Conservation (phyloP, 2,329 filamentous ascomycete species). For the Aspergillus hortae region DNA sequence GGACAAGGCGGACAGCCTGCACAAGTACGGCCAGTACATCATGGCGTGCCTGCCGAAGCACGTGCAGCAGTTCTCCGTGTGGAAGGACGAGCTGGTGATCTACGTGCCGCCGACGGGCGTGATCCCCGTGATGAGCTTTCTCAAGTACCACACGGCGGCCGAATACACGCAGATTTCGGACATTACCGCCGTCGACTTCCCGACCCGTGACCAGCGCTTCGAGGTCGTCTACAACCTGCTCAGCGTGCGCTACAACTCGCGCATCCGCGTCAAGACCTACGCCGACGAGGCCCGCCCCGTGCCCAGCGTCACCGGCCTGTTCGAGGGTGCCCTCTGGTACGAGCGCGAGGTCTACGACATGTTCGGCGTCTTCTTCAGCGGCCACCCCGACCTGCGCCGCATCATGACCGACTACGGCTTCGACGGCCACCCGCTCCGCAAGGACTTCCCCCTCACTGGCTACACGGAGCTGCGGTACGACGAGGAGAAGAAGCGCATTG, state of each 20-base stretch:
- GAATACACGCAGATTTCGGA: conserved; percentile 93
- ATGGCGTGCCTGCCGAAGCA: conserved; percentile 97
- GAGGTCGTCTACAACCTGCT: conserved; percentile 98
- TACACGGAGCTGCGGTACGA: conserved; percentile 98
- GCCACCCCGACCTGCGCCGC: conserved; percentile 89
- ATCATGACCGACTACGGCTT: conserved; percentile 99
- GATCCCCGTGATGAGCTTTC: conserved; percentile 86
- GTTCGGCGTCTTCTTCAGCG: conserved; percentile 94
- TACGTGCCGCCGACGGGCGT: conserved; percentile 86
- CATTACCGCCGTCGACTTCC: conserved; percentile 93
- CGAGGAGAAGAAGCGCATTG: conserved; percentile 99
- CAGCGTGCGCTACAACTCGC: conserved; percentile 91
- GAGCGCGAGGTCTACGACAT: conserved; percentile 97
- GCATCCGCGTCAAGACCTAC: conserved; percentile 97
- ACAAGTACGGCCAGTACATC: conserved; percentile 93
- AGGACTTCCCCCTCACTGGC: conserved; percentile 96
- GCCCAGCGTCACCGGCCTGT: conserved; percentile 79
- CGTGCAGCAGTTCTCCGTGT: conserved; percentile 98
- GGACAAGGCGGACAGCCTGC: conserved; percentile 80
- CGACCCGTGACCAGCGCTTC: conserved; percentile 91
- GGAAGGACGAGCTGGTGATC: conserved; percentile 97
- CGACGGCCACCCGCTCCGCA: conserved; percentile 92
- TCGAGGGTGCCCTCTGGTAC: conserved; percentile 97
- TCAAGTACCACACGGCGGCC: conserved; percentile 96
- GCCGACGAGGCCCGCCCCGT: conserved; percentile 94